Evolutionary conservation across 176 grass and related monocot genomes (phyloP), one percentile per base, ranked within the genome.

Genomic region (Lolium rigidum): DNA sequence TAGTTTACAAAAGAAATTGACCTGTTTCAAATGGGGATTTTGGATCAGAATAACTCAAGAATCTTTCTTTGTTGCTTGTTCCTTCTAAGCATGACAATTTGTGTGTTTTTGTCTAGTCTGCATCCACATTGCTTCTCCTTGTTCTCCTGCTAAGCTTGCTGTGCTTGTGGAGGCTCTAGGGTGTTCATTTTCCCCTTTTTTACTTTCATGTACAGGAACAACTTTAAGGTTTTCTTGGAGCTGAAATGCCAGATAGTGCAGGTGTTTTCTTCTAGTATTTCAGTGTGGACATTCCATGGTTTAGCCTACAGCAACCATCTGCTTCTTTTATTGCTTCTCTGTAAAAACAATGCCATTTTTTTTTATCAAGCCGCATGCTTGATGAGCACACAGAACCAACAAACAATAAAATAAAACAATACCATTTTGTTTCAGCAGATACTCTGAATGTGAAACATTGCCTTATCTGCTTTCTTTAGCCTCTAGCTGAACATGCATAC

Each of bases 21-120:
- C 67, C 24, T 67, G 62, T n/a, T 75, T 7, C n/a, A 51, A 21
- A 52, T 78, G 28, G 48, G 83, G 74, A 85, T 66, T 85, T 67
- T 46, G 73, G 72, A 59, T 18, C 31, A 28, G 24, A 14, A 1
- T 18, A 48, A 50, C 44, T 72, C 22, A 48, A 37, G 55, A 28
- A 65, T 55, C 18, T 77, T 76, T 9, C 26, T 50, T 70, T 43
- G 41, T 43, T 0, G 41, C 8, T 43, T 43, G 7, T 43, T 43
- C 41, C 41, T 43, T 43, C 7, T 43, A 3, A 41, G 41, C 41
- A 43, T 43, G 41, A 1, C 5, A 43, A 43, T 43, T 43, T 43
- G 41, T 67, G 43, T 67, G 41, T 35, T 54, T 66, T 14, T 18
- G 0, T 25, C 14, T 26, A 54, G 24, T 56, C 35, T 28, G 74